Conservation (phyloP, 164 flowering plant genomes). For the Platanus orientalis region DNA sequence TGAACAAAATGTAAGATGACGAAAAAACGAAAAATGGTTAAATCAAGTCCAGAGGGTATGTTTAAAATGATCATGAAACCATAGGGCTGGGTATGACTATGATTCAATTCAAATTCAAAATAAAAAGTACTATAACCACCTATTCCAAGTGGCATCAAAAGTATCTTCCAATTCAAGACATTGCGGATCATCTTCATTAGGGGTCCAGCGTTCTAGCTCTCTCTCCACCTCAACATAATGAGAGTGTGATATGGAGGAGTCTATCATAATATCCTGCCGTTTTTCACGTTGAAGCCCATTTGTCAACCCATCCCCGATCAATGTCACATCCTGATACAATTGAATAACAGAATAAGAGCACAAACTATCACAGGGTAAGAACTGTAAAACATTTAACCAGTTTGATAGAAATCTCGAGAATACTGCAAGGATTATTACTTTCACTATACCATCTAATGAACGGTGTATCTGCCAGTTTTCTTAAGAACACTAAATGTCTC, state of each 20-base stretch:
- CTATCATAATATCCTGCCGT: constrained; percentile 71
- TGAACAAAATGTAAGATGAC: no score
- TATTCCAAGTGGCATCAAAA: constrained; percentile 80
- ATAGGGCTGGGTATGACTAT: background rate
- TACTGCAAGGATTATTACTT: no score
- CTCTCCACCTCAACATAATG: constrained; percentile 58
- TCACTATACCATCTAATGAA: no score
- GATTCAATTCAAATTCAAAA: background rate
- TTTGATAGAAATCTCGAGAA: no score
- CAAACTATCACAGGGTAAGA: background rate
- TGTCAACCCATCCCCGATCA: constrained; percentile 49
- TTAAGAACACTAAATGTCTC: background rate
- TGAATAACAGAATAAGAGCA: background rate
- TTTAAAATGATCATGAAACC: no score
- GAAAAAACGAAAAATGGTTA: no score
- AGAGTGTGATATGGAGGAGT: constrained; percentile 77
- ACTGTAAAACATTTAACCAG: background rate
- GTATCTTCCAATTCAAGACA: constrained; percentile 80
- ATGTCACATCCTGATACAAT: constrained; percentile 59
- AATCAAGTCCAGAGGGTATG: no score
- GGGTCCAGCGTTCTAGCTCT: constrained; percentile 86
- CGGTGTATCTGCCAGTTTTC: background rate
- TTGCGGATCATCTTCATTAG: constrained; percentile 77
- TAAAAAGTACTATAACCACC: constrained; percentile 35
- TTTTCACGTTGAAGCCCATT: constrained; percentile 48